Percentiles rank a stretch among this genome's conserved stretches.
Conservation (phyloP, 441 rosid species). For the Sinapis alba region DNA sequence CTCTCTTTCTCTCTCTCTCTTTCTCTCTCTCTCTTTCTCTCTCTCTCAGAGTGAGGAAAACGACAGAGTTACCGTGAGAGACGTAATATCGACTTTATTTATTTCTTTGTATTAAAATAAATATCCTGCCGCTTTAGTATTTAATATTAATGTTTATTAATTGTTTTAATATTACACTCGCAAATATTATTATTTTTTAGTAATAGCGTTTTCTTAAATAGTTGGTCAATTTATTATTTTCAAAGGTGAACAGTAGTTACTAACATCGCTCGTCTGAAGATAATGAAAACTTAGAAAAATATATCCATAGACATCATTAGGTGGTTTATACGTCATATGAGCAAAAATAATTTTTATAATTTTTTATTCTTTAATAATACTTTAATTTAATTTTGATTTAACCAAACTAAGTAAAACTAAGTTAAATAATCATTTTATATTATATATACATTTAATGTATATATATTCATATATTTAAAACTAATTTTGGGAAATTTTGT, state of each 20-base stretch:
- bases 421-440: too few species aligned
- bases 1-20: background rate
- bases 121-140: conserved; percentile 13
- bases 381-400: too few species aligned
- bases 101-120: conserved; percentile 26
- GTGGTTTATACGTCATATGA: too few species aligned
- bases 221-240: background rate
- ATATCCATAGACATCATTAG: too few species aligned
- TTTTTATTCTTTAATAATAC: too few species aligned
- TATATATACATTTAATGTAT: too few species aligned
- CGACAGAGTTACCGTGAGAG: conserved; percentile 46
- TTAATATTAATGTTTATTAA: background rate
- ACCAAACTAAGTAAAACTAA: too few species aligned
- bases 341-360: too few species aligned
- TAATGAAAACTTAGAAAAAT: too few species aligned
- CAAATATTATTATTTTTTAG: background rate
- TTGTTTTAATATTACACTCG: conserved; percentile 8
- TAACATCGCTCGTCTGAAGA: too few species aligned
- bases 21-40: background rate
- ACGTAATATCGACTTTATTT: conserved; percentile 26
- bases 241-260: background rate
- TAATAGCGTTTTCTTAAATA: background rate
- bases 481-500: too few species aligned
- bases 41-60: conserved; percentile 38
- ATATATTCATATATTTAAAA: too few species aligned